Evolutionary conservation across 805 yeast species (phyloP), one percentile per base, ranked within the genome.

Genomic region (Candida alai): DNA sequence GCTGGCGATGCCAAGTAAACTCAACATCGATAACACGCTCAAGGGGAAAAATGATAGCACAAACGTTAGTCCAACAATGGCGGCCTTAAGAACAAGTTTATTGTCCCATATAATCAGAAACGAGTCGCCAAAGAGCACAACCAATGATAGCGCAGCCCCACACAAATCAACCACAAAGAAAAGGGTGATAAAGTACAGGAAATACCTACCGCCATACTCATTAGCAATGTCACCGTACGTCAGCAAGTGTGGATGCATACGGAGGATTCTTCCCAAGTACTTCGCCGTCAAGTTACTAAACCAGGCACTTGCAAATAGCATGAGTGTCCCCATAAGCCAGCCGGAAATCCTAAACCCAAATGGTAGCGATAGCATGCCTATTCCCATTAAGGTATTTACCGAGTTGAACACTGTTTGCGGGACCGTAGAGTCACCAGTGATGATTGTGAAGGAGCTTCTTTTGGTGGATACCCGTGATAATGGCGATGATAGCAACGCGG

Each of bases 361-460:
- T 0, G 94, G 89, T 31, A 84, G 62, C 0, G 93, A 80, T 28
- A 84, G 64, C 32, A 84, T 65, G 2, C 90, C 93, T 24, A 84
- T 73, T 0, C 94, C 94, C 43, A 84, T 76, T 19, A 84, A 59
- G 0, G 83, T 83, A 51, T 84, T 84, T 31, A 84, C 73, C 10
- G 82, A 71, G 51, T 80, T 80, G 61, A 80, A 77, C 12, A 78
- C 60, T 0, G 87, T 80, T 49, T 80, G 86, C 2, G 82, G 76
- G 0, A 77, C 78, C 0, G 93, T 84, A 6, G 81, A 74, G 43
- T 40, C 41, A 3, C 56, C 56, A 8, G 38, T 45, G 6, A 40
- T 42, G 11, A 44, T 32, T 3, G 40, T 28, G 14, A 34, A 29
- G 19, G 44, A 27, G 16, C 34, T 14, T 17, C 37, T 29, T 10